These are phyloP conservation scores for Arabidopsis hybrid DNA, from an alignment of 441 rosid genomes.

Conservation along the genomic window DNA sequence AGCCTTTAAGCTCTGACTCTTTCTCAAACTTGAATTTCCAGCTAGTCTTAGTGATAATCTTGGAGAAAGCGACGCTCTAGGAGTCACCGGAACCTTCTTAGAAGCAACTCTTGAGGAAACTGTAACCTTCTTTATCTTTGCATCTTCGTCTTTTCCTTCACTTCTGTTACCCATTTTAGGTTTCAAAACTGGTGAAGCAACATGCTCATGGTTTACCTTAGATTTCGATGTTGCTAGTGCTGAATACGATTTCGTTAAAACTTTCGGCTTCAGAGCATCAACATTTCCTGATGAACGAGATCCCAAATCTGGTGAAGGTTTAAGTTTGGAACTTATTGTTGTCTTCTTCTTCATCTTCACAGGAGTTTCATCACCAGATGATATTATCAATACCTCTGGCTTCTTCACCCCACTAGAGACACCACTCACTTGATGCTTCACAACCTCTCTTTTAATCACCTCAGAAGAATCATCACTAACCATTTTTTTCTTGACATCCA, in stretches of 20 bases:
- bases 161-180: slow-evolving; percentile 30
- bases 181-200: slow-evolving; percentile 45
- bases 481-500: slow-evolving; percentile 17
- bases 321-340: slow-evolving; percentile 33
- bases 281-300: slow-evolving; percentile 36
- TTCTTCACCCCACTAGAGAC: slow-evolving; percentile 29
- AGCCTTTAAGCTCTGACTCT: slow-evolving; percentile 51
- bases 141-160: slow-evolving; percentile 46
- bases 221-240: slow-evolving; percentile 33
- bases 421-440: slow-evolving; percentile 30
- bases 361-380: slow-evolving; percentile 39
- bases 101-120: slow-evolving; percentile 45
- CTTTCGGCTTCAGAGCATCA: slow-evolving; percentile 39
- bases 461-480: slow-evolving; percentile 34
- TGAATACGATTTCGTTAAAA: slow-evolving; percentile 46
- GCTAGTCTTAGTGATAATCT: slow-evolving; percentile 47
- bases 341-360: slow-evolving; percentile 44
- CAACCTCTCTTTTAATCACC: slow-evolving; percentile 44
- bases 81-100: slow-evolving; percentile 50
- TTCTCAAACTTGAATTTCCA: slow-evolving; percentile 48
- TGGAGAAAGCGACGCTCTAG: slow-evolving; percentile 50
- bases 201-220: slow-evolving; percentile 25
- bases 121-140: slow-evolving; percentile 37
- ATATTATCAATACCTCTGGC: slow-evolving; percentile 26
- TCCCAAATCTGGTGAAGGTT: slow-evolving; percentile 43